phyloP scores from a whole-genome alignment of 805 yeast species.

The Allodekkera sacchari region DNA sequence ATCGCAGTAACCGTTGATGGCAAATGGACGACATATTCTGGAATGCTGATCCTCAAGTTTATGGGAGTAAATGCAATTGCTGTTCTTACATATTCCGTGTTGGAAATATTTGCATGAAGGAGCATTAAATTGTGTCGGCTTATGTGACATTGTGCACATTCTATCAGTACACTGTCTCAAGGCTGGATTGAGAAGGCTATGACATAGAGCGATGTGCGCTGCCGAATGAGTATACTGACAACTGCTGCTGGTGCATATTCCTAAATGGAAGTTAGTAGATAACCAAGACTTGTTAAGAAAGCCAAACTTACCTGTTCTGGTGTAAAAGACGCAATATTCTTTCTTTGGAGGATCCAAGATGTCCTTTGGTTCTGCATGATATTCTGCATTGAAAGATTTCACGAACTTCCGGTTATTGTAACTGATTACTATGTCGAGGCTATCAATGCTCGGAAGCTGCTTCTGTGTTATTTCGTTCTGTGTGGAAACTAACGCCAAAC shows the following conservation, averaged over 20 bases:
- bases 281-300: no score
- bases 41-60: slow-evolving; percentile 31
- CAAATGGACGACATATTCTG: slow-evolving; percentile 53
- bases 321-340: slow-evolving; percentile 21
- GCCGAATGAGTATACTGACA: slow-evolving; percentile 51
- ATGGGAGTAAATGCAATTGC: slow-evolving; percentile 44
- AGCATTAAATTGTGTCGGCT: slow-evolving; percentile 50
- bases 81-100: slow-evolving; percentile 38
- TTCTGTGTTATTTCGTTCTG: slow-evolving; percentile 7
- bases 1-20: slow-evolving; percentile 61
- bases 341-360: neutral
- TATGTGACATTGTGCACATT: slow-evolving; percentile 51
- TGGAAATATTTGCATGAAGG: slow-evolving; percentile 49
- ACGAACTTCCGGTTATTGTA: slow-evolving; percentile 13
- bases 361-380: slow-evolving; percentile 8
- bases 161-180: slow-evolving; percentile 38
- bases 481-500: slow-evolving; percentile 31
- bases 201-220: slow-evolving; percentile 46
- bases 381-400: slow-evolving; percentile 18
- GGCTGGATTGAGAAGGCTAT: slow-evolving; percentile 28
- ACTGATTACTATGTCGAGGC: slow-evolving; percentile 11
- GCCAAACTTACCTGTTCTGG: slow-evolving; percentile 37
- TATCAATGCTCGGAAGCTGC: slow-evolving; percentile 11
- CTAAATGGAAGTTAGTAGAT: no score
- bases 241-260: no score